Conservation (phyloP, 495 filamentous ascomycete genomes). For the Elasticomyces elasticus region DNA sequence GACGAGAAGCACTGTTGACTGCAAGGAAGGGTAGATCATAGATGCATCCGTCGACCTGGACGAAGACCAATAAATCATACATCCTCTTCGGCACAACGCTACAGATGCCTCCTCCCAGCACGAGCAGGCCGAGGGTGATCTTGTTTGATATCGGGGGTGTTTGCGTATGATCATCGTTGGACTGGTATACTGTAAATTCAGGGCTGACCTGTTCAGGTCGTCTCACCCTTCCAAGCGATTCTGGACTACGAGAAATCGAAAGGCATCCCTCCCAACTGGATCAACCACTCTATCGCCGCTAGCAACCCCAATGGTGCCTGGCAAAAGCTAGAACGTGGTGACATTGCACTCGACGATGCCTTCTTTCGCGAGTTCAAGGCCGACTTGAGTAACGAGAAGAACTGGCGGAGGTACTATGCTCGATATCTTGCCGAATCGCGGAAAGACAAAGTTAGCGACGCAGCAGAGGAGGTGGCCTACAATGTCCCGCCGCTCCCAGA, state of each 20-base stretch:
- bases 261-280: constrained; percentile 72
- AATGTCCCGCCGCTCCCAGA: constrained; percentile 53
- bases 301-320: constrained; percentile 74
- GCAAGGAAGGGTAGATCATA: background rate
- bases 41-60: constrained; percentile 9
- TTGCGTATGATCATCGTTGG: constrained; percentile 56
- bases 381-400: constrained; percentile 54
- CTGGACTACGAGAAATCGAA: constrained; percentile 71
- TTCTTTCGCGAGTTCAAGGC: constrained; percentile 70
- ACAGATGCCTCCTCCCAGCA: constrained; percentile 11
- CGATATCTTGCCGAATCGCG: constrained; percentile 15
- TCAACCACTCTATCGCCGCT: constrained; percentile 78
- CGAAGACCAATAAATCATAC: constrained; percentile 14
- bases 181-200: background rate
- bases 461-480: constrained; percentile 21
- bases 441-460: constrained; percentile 31
- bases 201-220: constrained; percentile 47
- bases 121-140: constrained; percentile 56
- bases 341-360: constrained; percentile 40
- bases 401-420: constrained; percentile 57
- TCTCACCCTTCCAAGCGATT: constrained; percentile 87
- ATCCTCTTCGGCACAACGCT: constrained; percentile 15
- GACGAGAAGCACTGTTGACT: background rate
- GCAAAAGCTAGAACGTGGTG: constrained; percentile 52
- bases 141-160: constrained; percentile 97